phyloP scores from a whole-genome alignment of 345 rosid genomes.

The Turritis glabra region DNA sequence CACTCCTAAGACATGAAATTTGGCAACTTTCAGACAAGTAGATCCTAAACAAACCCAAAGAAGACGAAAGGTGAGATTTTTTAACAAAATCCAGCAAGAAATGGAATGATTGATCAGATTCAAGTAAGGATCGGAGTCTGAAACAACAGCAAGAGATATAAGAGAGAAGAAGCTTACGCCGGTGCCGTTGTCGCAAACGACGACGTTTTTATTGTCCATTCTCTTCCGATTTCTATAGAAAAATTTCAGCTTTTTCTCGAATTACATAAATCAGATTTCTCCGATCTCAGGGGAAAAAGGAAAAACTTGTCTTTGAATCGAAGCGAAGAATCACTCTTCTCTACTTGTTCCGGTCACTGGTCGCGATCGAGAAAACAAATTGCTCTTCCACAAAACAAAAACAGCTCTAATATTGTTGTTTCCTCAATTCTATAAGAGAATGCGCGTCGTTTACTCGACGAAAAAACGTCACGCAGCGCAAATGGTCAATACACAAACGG shows the following conservation, averaged over 20 bases:
- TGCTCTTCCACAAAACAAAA: not conserved
- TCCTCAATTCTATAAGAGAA: not conserved
- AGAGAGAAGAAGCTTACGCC: constrained; percentile 55
- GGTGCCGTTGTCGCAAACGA: constrained; percentile 97
- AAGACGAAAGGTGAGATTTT: not conserved
- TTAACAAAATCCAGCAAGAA: not conserved
- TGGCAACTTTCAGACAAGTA: constrained; percentile 12
- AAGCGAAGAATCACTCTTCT: constrained; percentile 37
- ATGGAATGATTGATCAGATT: not conserved
- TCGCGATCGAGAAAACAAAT: constrained; percentile 28
- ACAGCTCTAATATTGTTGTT: constrained; percentile 3
- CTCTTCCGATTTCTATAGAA: not conserved
- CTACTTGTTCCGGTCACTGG: constrained; percentile 25
- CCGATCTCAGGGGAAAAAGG: not conserved
- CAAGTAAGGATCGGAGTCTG: not conserved
- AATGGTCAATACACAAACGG: not conserved
- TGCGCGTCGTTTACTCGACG: constrained; percentile 6
- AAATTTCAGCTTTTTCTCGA: not conserved
- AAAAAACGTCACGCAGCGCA: constrained; percentile 13
- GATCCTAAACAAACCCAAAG: not conserved
- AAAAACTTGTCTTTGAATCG: constrained; percentile 13
- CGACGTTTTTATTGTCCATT: constrained; percentile 83
- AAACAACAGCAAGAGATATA: not conserved
- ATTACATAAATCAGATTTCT: not conserved
- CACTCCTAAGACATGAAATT: not conserved